Percentiles rank a stretch among this genome's conserved stretches.
Conservation (phyloP, 139 green algal genomes). For the Limnomonas spitsbergensis region DNA sequence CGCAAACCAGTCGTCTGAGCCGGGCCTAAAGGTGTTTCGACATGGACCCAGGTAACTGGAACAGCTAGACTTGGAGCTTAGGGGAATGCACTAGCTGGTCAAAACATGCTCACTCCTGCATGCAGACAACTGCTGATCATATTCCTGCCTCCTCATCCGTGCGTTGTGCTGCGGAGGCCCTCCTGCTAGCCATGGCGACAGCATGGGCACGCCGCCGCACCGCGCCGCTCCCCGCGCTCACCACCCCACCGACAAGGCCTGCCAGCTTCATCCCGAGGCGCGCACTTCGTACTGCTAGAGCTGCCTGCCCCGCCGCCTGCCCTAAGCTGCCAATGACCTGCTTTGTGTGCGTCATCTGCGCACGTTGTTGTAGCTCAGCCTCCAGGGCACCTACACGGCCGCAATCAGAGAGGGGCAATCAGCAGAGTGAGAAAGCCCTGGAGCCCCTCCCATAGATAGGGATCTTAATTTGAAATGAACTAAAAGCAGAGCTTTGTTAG, state of each 20-base stretch:
- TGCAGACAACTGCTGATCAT: too few species aligned
- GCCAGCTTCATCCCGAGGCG: not conserved
- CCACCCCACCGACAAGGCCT: not conserved
- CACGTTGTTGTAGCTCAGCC: slow-evolving; percentile 6
- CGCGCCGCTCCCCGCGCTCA: not conserved
- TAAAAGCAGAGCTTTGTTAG: not conserved
- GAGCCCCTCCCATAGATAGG: not conserved
- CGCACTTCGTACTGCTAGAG: not conserved
- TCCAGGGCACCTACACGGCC: slow-evolving; percentile 11
- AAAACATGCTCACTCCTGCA: too few species aligned
- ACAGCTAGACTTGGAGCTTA: too few species aligned
- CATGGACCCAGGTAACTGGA: too few species aligned
- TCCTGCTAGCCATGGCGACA: too few species aligned
- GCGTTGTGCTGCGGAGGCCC: too few species aligned
- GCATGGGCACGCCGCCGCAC: too few species aligned
- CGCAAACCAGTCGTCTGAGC: too few species aligned
- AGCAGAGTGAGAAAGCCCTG: not conserved
- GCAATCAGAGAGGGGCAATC: not conserved
- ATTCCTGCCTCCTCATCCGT: too few species aligned
- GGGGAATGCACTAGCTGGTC: too few species aligned
- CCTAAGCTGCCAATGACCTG: not conserved
- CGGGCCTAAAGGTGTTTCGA: too few species aligned
- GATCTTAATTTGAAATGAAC: not conserved
- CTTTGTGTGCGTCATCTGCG: slow-evolving; percentile 2
- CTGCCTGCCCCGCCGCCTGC: not conserved